Percentiles rank a stretch among this genome's conserved stretches.
Conservation (phyloP, 176 grass and related monocot species). For the Triticum urartu region DNA sequence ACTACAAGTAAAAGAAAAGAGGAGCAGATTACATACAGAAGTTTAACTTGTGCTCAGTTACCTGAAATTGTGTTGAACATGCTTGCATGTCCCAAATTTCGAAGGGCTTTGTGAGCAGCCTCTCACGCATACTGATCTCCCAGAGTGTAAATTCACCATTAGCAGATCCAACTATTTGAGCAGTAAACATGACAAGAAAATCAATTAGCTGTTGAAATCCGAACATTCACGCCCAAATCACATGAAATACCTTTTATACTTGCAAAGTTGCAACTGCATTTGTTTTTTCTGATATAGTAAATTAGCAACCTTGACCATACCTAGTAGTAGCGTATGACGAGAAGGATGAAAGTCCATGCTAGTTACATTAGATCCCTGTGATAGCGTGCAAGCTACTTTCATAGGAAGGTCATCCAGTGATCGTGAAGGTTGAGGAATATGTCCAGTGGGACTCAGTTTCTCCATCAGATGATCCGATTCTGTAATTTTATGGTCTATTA, state of each 20-base stretch:
- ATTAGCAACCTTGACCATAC: slow-evolving; percentile 39
- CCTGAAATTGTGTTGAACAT: slow-evolving; percentile 70
- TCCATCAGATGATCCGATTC: slow-evolving; percentile 94
- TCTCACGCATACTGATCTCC: slow-evolving; percentile 73
- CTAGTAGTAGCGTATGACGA: slow-evolving; percentile 79
- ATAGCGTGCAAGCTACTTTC: slow-evolving; percentile 62
- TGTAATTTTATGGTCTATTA: slow-evolving; percentile 84
- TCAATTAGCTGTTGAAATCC: neutral
- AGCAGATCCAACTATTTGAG: slow-evolving; percentile 60
- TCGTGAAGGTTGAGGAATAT: slow-evolving; percentile 63
- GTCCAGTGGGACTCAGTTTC: slow-evolving; percentile 59
- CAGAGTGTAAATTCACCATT: slow-evolving; percentile 93
- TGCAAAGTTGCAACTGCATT: neutral
- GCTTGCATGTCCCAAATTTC: slow-evolving; percentile 62
- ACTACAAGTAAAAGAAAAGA: slow-evolving; percentile 27
- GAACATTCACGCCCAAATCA: slow-evolving; percentile 2
- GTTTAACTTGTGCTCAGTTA: slow-evolving; percentile 5
- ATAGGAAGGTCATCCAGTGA: slow-evolving; percentile 93
- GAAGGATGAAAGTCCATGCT: slow-evolving; percentile 97
- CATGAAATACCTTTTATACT: slow-evolving; percentile 3
- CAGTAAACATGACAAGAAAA: slow-evolving; percentile 26
- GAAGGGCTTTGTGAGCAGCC: slow-evolving; percentile 71
- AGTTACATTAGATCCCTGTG: slow-evolving; percentile 78
- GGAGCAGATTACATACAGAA: slow-evolving; percentile 24
- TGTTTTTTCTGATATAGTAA: neutral